These are phyloP conservation scores for Sporothrix brasiliensis DNA, from an alignment of 2,329 filamentous ascomycete genomes.

Conservation along the genomic window DNA sequence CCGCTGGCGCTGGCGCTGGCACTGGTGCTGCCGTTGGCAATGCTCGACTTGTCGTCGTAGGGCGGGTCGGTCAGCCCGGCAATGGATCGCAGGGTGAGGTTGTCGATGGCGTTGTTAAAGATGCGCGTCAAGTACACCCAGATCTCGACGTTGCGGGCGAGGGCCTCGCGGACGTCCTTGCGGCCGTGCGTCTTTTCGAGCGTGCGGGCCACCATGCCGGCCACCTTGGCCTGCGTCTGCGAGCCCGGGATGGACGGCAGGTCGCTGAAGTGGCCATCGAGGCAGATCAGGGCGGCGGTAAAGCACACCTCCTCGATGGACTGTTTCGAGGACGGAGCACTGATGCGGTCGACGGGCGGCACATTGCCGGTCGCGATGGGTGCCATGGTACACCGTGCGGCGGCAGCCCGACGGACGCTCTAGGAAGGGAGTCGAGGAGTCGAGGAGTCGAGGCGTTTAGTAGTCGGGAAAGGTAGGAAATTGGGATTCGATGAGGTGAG, in stretches of 20 bases:
- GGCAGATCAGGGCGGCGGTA: conserved; percentile 61
- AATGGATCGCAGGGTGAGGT: conserved; percentile 62
- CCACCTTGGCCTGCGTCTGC: conserved; percentile 57
- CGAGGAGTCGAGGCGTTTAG: background rate
- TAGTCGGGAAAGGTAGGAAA: background rate
- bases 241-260: conserved; percentile 58
- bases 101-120: conserved; percentile 63
- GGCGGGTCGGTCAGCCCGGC: conserved; percentile 57
- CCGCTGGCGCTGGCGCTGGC: conserved; percentile 15
- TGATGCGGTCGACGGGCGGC: conserved; percentile 38
- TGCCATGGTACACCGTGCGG: conserved; percentile 34
- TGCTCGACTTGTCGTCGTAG: conserved; percentile 40
- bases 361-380: conserved; percentile 35
- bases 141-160: conserved; percentile 65
- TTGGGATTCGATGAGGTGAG: background rate
- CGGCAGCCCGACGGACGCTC: background rate
- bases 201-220: conserved; percentile 61
- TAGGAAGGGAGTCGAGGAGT: background rate
- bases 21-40: conserved; percentile 21
- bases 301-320: conserved; percentile 68
- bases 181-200: conserved; percentile 66
- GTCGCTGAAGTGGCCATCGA: conserved; percentile 64
- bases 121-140: conserved; percentile 67
- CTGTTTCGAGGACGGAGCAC: conserved; percentile 42
- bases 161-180: conserved; percentile 62